Conservation (phyloP, 2,329 filamentous ascomycete species). For the Monascus ruber region DNA sequence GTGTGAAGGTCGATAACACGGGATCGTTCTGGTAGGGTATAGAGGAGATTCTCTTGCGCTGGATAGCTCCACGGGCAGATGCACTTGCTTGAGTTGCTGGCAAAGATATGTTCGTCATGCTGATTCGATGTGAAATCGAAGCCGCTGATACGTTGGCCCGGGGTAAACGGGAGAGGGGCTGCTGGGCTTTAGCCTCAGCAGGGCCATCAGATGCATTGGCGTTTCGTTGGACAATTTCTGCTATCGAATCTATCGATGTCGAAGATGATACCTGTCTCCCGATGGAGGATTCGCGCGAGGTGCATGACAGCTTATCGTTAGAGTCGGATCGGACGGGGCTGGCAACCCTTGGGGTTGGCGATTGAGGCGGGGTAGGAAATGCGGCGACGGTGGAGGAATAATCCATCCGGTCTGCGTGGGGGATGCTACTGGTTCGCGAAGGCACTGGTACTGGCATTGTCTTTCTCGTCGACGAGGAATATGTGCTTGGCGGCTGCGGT, state of each 20-base stretch:
- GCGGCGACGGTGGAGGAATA: constrained; percentile 8
- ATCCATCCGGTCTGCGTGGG: constrained; percentile 2
- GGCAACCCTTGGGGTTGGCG: constrained; percentile 16
- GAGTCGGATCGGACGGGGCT: constrained; percentile 12
- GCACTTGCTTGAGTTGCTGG: neutral
- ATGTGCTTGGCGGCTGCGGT: constrained; percentile 7
- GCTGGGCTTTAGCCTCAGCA: neutral
- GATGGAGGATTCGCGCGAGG: constrained; percentile 5
- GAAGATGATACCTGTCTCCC: constrained; percentile 15
- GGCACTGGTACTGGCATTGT: neutral
- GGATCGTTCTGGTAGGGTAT: neutral
- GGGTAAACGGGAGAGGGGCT: constrained; percentile 3
- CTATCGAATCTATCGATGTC: constrained; percentile 19
- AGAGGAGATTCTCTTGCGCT: neutral
- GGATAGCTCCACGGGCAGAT: neutral
- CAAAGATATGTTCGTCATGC: neutral
- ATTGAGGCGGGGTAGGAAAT: constrained; percentile 21
- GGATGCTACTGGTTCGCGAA: neutral
- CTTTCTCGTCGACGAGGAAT: neutral
- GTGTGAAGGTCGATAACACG: neutral
- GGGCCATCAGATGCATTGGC: neutral
- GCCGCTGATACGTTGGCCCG: neutral
- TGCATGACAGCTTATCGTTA: constrained; percentile 7
- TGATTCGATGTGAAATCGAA: neutral
- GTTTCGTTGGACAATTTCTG: constrained; percentile 5